phyloP scores from a whole-genome alignment of 306 rosid genomes.

The Cucurbita maxima region DNA sequence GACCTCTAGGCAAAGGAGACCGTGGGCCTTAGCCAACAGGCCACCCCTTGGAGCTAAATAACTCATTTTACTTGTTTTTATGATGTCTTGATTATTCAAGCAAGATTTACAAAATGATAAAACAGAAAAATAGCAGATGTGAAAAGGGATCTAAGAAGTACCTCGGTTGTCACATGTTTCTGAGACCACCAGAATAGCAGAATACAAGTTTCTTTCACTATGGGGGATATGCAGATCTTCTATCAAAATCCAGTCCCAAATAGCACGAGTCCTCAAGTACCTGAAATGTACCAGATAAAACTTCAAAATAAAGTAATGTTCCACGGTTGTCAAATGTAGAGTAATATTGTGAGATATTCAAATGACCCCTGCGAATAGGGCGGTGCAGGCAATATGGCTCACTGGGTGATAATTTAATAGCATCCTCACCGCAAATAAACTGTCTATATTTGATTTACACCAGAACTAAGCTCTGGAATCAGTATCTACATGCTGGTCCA shows the following conservation, averaged over 20 bases:
- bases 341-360: slow-evolving; percentile 78
- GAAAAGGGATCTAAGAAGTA: slow-evolving; percentile 10
- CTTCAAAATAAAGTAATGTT: slow-evolving; percentile 6
- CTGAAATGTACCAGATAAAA: slow-evolving; percentile 18
- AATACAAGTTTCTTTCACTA: slow-evolving; percentile 59
- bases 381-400: slow-evolving; percentile 74
- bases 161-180: slow-evolving; percentile 92
- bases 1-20: not conserved
- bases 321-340: slow-evolving; percentile 13
- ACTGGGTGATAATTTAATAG: slow-evolving; percentile 52
- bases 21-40: not conserved
- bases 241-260: slow-evolving; percentile 89
- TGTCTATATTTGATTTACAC: slow-evolving; percentile 29
- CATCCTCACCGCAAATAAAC: slow-evolving; percentile 80
- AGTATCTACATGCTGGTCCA: slow-evolving; percentile 30
- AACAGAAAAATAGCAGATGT: not conserved
- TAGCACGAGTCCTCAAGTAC: slow-evolving; percentile 68
- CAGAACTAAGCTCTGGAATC: slow-evolving; percentile 29
- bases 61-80: not conserved
- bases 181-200: slow-evolving; percentile 74
- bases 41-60: not conserved
- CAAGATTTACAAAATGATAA: not conserved
- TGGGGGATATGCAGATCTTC: slow-evolving; percentile 67
- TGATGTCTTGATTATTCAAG: not conserved
- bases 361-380: slow-evolving; percentile 89